A percentile compares a stretch with the other conserved stretches of the same genome.
Conservation (phyloP, 2,329 filamentous ascomycete genomes). For the Talaromyces sp. region DNA sequence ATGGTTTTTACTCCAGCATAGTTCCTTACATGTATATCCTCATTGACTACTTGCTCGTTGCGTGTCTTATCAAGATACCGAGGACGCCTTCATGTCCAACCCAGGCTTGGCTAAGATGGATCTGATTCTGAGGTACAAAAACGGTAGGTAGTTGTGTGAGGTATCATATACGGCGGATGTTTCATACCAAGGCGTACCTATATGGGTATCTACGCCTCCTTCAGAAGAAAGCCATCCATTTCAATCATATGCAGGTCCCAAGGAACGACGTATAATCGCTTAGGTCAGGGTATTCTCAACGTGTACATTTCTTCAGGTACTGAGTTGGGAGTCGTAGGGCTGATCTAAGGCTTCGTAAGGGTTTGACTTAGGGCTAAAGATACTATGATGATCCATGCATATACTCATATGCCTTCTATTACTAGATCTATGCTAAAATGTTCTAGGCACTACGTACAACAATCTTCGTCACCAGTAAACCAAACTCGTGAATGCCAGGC, state of each 20-base stretch:
- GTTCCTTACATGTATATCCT: background rate
- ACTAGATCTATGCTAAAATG: background rate
- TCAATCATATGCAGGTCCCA: background rate
- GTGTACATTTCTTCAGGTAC: background rate
- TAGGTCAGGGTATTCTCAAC: background rate
- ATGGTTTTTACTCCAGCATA: background rate
- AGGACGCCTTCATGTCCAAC: background rate
- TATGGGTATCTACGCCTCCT: background rate
- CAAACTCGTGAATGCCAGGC: background rate
- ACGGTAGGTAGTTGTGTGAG: background rate
- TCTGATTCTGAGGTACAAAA: background rate
- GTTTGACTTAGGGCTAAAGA: background rate
- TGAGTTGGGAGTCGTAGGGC: background rate
- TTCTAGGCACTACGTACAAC: background rate
- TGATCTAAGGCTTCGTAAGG: background rate
- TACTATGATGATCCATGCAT: conserved; percentile 26
- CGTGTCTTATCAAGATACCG: background rate
- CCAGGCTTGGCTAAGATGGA: background rate
- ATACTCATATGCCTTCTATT: background rate
- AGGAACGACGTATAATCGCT: background rate
- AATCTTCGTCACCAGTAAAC: background rate
- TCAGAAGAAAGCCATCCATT: background rate
- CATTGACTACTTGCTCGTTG: background rate
- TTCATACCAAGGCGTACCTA: background rate
- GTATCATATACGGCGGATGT: background rate